Base-by-base conservation (phyloP, 2,329 filamentous ascomycete genomes). In the Diaporthe citrichinensis region DNA sequence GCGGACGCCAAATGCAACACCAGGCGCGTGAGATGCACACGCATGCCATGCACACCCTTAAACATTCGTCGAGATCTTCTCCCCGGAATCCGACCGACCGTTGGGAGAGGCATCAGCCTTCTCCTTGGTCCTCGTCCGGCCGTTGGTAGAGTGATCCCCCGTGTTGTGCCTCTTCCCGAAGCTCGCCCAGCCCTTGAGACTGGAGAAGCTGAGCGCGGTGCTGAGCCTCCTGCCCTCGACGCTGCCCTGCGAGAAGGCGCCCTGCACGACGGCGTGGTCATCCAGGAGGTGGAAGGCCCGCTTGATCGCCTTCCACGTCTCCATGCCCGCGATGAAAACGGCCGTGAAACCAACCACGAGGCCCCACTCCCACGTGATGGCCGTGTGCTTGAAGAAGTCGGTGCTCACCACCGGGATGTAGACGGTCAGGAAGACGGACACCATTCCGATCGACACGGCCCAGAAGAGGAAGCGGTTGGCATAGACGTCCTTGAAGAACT, bases 361-460 rank as follows among this genome's bases (percentile, higher is more conserved):
- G 1, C 88, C 90, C 93, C 93, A 95, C 81, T 95, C 94, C 94
- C 94, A 95, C 25, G 86, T 88, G 79, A 95, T 95, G 25, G 87
- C 88, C 10, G 85, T 88, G 84, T 95, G 93, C 85, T 94, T 93
- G 87, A 95, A 94, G 51, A 95, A 93, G 39, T 88, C 88, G 23
- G 86, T 89, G 85, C 94, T 95, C 78, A 95, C 86, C 72, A 88
- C 88, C 0, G 93, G 93, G 67, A 95, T 94, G 82, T 95, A 94
- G n/a, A 94, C 87, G 15, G 92, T 89, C 2, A 91, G 90, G 80
- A 93, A 92, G 2, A 93, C 91, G 62, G 89, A 91, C n/a, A 92
- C 73, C 25, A 87, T 88, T 23, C 91, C 92, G 17, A 90, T 81
- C 59, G 90, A 84, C 62, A 94, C 91, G 71, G 91, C 90, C 88